phyloP scores from a whole-genome alignment of 345 rosid species.

The Eucalyptus sideroxylon region DNA sequence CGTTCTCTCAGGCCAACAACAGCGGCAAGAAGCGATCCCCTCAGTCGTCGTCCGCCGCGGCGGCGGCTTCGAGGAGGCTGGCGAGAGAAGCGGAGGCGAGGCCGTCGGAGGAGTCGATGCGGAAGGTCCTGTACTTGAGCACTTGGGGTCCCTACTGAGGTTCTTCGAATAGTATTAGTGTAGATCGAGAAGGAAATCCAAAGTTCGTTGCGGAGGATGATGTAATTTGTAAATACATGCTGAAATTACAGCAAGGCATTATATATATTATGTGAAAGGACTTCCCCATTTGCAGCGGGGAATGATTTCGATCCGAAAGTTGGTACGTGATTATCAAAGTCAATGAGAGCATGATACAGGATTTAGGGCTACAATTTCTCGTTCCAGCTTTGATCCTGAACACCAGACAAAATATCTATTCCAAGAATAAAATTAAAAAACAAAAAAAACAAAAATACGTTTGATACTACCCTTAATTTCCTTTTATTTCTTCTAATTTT shows the following conservation, averaged over 20 bases:
- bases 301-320: too few relatives aligned
- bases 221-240: background rate
- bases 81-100: background rate
- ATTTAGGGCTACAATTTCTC: too few relatives aligned
- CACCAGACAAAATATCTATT: too few relatives aligned
- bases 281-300: background rate
- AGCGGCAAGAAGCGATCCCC: slow-evolving; percentile 17
- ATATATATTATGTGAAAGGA: too few relatives aligned
- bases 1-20: slow-evolving; percentile 19
- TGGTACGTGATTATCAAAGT: too few relatives aligned
- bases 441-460: too few relatives aligned
- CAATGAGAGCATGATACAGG: too few relatives aligned
- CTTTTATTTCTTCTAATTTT: too few relatives aligned
- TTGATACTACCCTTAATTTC: too few relatives aligned
- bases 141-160: slow-evolving; percentile 5
- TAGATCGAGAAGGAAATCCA: background rate
- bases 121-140: slow-evolving; percentile 9
- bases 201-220: background rate
- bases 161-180: background rate
- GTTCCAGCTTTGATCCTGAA: too few relatives aligned
- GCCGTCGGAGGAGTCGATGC: slow-evolving; percentile 3
- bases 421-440: too few relatives aligned
- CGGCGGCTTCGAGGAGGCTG: background rate
- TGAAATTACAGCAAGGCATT: background rate
- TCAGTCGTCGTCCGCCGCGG: slow-evolving; percentile 2